phyloP scores from a whole-genome alignment of 495 filamentous ascomycete species.

The Jackrogersella minutella region DNA sequence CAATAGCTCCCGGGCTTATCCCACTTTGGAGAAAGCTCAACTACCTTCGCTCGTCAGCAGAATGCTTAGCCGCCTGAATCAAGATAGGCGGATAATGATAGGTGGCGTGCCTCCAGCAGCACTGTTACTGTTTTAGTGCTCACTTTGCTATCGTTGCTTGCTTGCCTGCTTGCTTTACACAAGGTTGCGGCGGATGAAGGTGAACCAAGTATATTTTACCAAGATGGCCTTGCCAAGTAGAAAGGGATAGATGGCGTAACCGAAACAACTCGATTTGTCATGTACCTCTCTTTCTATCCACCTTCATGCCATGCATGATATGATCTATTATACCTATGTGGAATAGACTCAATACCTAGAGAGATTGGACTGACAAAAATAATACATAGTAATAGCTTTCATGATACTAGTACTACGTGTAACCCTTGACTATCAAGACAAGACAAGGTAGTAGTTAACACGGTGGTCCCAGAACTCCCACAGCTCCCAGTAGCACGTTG shows the following conservation, averaged over 20 bases:
- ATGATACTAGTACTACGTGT: constrained; percentile 14
- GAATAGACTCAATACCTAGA: background rate
- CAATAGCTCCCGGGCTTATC: constrained; percentile 36
- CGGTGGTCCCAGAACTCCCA: constrained; percentile 29
- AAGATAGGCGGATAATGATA: constrained; percentile 31
- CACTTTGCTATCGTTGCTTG: background rate
- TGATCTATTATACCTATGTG: constrained; percentile 4
- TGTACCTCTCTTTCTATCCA: background rate
- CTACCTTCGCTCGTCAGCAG: constrained; percentile 32
- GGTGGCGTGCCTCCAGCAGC: constrained; percentile 12
- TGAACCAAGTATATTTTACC: constrained; percentile 2
- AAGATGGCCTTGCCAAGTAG: constrained; percentile 14
- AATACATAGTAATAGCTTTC: background rate
- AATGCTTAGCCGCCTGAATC: constrained; percentile 36
- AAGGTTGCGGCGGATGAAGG: constrained; percentile 23
- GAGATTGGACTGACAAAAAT: no score
- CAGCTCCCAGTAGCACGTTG: constrained; percentile 21
- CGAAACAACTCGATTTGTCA: constrained; percentile 21
- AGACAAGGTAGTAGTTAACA: constrained; percentile 42
- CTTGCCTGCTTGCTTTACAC: no score
- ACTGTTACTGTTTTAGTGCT: constrained; percentile 1
- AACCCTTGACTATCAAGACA: constrained; percentile 26
- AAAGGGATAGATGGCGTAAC: constrained; percentile 22
- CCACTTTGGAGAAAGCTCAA: constrained; percentile 12
- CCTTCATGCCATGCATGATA: background rate